These are phyloP conservation scores for Penicillium simplicissimum DNA, from an alignment of 495 filamentous ascomycete genomes.

Conservation along the genomic window DNA sequence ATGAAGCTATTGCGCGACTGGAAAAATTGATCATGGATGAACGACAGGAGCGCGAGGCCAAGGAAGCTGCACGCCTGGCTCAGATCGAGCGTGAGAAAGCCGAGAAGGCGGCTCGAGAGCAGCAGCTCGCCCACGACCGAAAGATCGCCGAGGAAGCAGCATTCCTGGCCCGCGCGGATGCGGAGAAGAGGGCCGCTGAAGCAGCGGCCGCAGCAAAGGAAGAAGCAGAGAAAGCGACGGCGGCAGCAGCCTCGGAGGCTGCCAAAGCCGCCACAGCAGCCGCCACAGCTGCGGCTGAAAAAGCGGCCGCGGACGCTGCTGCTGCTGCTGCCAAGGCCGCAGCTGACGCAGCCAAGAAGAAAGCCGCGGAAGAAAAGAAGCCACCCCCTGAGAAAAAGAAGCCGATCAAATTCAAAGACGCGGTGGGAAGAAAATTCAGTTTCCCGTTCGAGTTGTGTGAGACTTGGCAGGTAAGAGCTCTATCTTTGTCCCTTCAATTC, in stretches of 20 bases:
- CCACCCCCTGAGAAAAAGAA: conserved; percentile 54
- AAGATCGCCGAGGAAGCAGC: conserved; percentile 44
- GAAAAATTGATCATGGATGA: conserved; percentile 56
- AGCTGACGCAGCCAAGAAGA: conserved; percentile 15
- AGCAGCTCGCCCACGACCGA: conserved; percentile 46
- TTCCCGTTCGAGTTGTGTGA: conserved; percentile 80
- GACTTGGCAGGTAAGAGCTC: conserved; percentile 69
- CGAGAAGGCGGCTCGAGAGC: conserved; percentile 53
- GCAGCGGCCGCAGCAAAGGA: conserved; percentile 31
- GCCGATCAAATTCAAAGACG: conserved; percentile 83
- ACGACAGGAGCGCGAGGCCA: conserved; percentile 43
- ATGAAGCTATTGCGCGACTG: conserved; percentile 53
- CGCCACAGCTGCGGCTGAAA: conserved; percentile 15
- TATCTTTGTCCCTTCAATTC: too few species aligned
- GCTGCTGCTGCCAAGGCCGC: not conserved
- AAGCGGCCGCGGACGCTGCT: conserved; percentile 18
- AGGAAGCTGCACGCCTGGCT: conserved; percentile 44
- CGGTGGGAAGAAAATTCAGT: conserved; percentile 80
- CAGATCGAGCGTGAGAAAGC: conserved; percentile 49
- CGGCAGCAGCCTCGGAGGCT: conserved; percentile 15
- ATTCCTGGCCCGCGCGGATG: conserved; percentile 43
- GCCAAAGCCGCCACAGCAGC: conserved; percentile 17
- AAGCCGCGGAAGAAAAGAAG: conserved; percentile 1
- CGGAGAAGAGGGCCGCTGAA: conserved; percentile 26
- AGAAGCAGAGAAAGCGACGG: conserved; percentile 30